A percentile compares a stretch with the other conserved stretches of the same genome.
phyloP scores from a whole-genome alignment of 1,284 basidiomycete species.

The Trametes pubescens region DNA sequence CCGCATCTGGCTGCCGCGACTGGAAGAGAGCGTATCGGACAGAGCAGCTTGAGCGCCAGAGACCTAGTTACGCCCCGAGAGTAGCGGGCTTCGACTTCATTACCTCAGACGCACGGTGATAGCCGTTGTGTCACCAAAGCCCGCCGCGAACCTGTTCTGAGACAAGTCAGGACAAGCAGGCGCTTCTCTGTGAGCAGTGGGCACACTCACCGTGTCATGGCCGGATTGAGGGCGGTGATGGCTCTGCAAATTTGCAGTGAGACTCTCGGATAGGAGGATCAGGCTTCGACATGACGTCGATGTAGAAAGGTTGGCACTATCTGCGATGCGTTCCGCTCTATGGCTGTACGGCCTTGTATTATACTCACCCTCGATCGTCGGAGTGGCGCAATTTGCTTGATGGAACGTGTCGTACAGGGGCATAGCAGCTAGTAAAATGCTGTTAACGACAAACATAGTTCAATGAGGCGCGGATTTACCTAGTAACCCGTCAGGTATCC shows the following conservation, averaged over 20 bases:
- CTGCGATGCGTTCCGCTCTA: too few species aligned
- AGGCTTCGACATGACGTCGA: constrained; percentile 46
- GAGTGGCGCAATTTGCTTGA: too few species aligned
- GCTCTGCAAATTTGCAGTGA: not conserved
- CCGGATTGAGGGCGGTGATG: not conserved
- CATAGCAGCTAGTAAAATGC: too few species aligned
- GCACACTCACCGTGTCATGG: constrained; percentile 4
- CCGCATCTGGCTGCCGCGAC: not conserved
- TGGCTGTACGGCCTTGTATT: too few species aligned
- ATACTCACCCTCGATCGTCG: too few species aligned
- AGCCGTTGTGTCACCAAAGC: not conserved
- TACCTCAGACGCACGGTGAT: not conserved
- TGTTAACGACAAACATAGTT: too few species aligned
- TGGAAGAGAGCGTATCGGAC: not conserved
- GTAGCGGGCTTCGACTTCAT: not conserved
- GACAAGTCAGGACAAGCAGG: not conserved
- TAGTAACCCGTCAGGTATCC: too few species aligned
- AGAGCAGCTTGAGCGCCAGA: not conserved
- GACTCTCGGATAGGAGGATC: not conserved
- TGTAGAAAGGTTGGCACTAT: too few species aligned
- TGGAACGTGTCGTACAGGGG: too few species aligned
- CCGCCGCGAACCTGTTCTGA: not conserved
- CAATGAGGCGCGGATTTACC: too few species aligned
- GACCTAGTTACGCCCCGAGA: not conserved
- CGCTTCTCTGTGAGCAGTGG: not conserved